Evolutionary conservation across 108 stramenopile genomes (phyloP).

Genomic region (Cyclotella atomus): DNA sequence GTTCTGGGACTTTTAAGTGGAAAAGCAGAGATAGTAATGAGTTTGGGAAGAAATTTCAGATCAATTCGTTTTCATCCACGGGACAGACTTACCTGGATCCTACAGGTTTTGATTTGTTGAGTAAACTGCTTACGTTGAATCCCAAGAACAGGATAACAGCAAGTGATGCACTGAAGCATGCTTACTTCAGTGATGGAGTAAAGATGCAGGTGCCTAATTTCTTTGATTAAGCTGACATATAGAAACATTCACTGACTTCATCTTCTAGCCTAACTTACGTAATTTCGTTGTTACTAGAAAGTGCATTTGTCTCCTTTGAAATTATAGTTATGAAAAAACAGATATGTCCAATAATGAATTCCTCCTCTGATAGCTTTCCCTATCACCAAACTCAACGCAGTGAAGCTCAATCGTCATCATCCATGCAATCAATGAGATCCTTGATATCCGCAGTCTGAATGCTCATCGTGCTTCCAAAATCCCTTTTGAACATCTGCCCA

Average conservation of each 20-base stretch:
- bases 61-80: constrained; percentile 63
- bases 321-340: too few species aligned
- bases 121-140: constrained; percentile 87
- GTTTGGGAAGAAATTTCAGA: constrained; percentile 67
- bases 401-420: not conserved
- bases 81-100: constrained; percentile 80
- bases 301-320: too few species aligned
- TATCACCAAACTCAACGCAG: too few species aligned
- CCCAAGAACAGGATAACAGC: constrained; percentile 90
- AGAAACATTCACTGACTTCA: too few species aligned
- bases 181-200: constrained; percentile 41
- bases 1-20: constrained; percentile 81
- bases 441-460: constrained; percentile 46
- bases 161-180: constrained; percentile 76
- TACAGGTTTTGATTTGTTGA: constrained; percentile 88
- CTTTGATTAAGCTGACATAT: too few species aligned
- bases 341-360: too few species aligned
- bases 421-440: constrained; percentile 41
- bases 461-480: constrained; percentile 30
- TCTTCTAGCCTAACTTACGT: too few species aligned
- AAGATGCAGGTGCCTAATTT: constrained; percentile 42
- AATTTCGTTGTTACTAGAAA: too few species aligned
- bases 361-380: too few species aligned
- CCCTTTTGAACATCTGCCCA: constrained; percentile 13
- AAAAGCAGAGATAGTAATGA: constrained; percentile 51